Conservation (phyloP, 1,139 yeast species). For the Pneumocystis jirovecii region DNA sequence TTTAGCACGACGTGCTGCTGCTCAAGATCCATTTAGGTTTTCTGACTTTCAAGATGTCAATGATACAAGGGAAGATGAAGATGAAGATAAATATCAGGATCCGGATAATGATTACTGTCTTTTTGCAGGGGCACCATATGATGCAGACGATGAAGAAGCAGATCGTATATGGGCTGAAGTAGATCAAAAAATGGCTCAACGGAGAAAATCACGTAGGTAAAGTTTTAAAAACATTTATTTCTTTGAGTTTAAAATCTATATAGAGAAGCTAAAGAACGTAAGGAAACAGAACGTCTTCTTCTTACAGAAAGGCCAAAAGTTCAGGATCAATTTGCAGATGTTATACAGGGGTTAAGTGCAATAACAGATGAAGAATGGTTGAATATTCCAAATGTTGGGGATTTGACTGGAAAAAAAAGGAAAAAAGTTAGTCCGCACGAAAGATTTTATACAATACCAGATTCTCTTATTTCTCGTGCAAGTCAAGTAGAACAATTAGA, state of each 20-base stretch:
- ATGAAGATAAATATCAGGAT: slow-evolving; percentile 24
- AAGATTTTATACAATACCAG: slow-evolving; percentile 75
- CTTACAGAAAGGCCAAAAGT: slow-evolving; percentile 23
- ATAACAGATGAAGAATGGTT: slow-evolving; percentile 68
- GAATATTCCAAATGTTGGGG: slow-evolving; percentile 74
- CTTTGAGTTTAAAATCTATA: not conserved
- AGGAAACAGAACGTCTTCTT: slow-evolving; percentile 17
- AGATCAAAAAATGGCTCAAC: slow-evolving; percentile 39
- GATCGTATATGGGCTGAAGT: slow-evolving; percentile 51
- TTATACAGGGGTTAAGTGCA: slow-evolving; percentile 45
- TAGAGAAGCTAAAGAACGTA: slow-evolving; percentile 22
- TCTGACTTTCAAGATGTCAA: slow-evolving; percentile 18
- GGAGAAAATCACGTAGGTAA: slow-evolving; percentile 26
- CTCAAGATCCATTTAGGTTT: slow-evolving; percentile 16
- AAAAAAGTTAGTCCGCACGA: slow-evolving; percentile 51
- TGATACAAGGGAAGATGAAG: slow-evolving; percentile 22
- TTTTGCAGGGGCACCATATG: slow-evolving; percentile 19
- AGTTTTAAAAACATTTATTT: not conserved
- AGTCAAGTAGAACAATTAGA: slow-evolving; percentile 25
- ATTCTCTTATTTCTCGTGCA: slow-evolving; percentile 34
- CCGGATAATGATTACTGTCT: slow-evolving; percentile 29
- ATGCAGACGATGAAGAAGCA: slow-evolving; percentile 61
- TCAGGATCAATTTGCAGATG: slow-evolving; percentile 37
- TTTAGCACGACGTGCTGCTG: slow-evolving; percentile 24
- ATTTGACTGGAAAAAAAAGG: slow-evolving; percentile 66